Evolutionary conservation across 2,329 filamentous ascomycete species (phyloP), one percentile per base, ranked within the genome.

Genomic region (Colletotrichum liriopes): DNA sequence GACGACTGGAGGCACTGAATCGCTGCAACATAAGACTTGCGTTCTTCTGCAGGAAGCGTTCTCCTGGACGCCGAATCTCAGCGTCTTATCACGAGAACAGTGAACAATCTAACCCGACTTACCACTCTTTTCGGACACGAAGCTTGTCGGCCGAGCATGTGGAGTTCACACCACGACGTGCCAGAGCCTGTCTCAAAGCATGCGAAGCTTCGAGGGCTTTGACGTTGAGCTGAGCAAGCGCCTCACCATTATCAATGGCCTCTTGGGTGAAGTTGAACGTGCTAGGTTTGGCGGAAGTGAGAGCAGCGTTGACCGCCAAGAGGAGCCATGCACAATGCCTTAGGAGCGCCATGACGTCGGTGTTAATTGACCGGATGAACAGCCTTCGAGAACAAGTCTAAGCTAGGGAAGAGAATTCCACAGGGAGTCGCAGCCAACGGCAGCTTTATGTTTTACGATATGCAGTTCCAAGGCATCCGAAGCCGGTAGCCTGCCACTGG

Each of bases 1-100:
- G 75, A 75, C 12, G 71, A 67, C 56, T 74, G 74, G 2, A 79
- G 70, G 72, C 78, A 79, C 39, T 75, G 71, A 32, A 79, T 76
- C 6, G 77, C 78, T 14, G 67, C 71, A 61, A 77, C 72, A 65
- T 76, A 79, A 12, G 71, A 59, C 54, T 74, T 76, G 35, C 75
- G 75, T 41, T 76, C 66, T 14, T 62, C 58, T n/a, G 67, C 74
- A 29, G 76, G 68, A 3, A 77, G 74, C 0, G 73, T 70, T 51
- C 75, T 65, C 77, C 77, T 73, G 56, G 20, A 74, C n/a, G 1
- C 6, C 32, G 8, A 18, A 20, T 5, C 8, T 55, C 6, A 63
- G 56, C 14, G 18, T 26, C 20, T 39, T 12, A 23, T 23, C n/a
- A 37, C 3, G 8, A 16, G 29, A 18, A 6, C 29, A 9, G 45